A percentile compares a stretch with the other conserved stretches of the same genome.
Evolutionary conservation across 495 filamentous ascomycete species (phyloP).

Genomic region (Cryomyces minteri): DNA sequence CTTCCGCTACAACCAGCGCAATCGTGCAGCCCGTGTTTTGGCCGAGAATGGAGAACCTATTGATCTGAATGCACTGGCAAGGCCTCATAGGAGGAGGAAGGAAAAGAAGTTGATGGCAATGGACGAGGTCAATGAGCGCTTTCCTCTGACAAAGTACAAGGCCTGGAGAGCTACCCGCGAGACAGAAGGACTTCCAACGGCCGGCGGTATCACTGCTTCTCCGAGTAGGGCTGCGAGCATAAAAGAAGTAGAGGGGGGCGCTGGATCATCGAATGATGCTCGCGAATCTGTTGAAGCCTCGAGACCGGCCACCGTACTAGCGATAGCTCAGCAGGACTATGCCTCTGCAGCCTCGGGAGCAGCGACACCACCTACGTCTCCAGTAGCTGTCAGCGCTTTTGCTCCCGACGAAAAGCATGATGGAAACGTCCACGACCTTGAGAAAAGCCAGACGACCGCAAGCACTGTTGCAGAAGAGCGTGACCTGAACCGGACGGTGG

Average conservation of each 20-base stretch:
- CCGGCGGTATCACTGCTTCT: slow-evolving; percentile 69
- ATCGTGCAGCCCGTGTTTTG: slow-evolving; percentile 49
- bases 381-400: not conserved
- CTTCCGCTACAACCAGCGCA: slow-evolving; percentile 92
- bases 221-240: slow-evolving; percentile 50
- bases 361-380: slow-evolving; percentile 1
- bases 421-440: slow-evolving; percentile 4
- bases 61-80: slow-evolving; percentile 61
- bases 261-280: slow-evolving; percentile 20
- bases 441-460: slow-evolving; percentile 4
- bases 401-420: not conserved
- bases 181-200: slow-evolving; percentile 61
- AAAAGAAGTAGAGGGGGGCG: slow-evolving; percentile 38
- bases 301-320: slow-evolving; percentile 10
- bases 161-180: slow-evolving; percentile 75
- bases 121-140: slow-evolving; percentile 96
- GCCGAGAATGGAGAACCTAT: slow-evolving; percentile 81
- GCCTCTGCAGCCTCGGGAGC: slow-evolving; percentile 1
- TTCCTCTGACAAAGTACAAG: slow-evolving; percentile 92
- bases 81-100: slow-evolving; percentile 59
- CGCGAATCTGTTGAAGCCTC: slow-evolving; percentile 13
- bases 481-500: not conserved
- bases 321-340: slow-evolving; percentile 12
- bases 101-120: slow-evolving; percentile 98
- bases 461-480: slow-evolving; percentile 3